Evolutionary conservation across 2,329 filamentous ascomycete genomes (phyloP).

Genomic region (Fusarium falciforme): DNA sequence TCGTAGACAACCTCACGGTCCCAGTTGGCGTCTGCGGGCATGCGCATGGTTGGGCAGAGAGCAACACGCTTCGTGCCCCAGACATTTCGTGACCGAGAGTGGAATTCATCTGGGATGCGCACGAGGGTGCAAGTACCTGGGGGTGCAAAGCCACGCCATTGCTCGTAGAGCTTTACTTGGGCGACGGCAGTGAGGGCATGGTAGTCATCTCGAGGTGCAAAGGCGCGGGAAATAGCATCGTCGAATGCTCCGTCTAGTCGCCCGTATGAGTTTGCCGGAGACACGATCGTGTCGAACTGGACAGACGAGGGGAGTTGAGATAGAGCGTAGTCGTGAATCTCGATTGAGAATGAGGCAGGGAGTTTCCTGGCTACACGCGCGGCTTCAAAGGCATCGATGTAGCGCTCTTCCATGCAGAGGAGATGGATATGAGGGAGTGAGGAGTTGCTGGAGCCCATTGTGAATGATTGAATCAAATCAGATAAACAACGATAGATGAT

Average conservation of each 20-base stretch:
- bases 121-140: constrained; percentile 63
- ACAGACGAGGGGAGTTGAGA: constrained; percentile 48
- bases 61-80: constrained; percentile 58
- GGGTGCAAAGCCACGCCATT: constrained; percentile 62
- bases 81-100: constrained; percentile 46
- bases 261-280: constrained; percentile 65
- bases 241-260: constrained; percentile 66
- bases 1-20: constrained; percentile 65
- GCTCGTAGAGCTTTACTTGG: constrained; percentile 57
- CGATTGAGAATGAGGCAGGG: constrained; percentile 44
- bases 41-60: constrained; percentile 65
- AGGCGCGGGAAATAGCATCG: constrained; percentile 61
- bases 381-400: constrained; percentile 19
- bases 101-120: constrained; percentile 54
- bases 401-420: constrained; percentile 30
- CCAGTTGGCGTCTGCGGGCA: constrained; percentile 58
- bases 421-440: constrained; percentile 27
- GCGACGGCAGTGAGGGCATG: constrained; percentile 58
- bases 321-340: constrained; percentile 54
- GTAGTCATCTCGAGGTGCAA: constrained; percentile 58
- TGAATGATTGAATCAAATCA: not conserved
- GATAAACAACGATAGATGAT: not conserved
- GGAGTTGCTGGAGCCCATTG: constrained; percentile 1
- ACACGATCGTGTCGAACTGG: constrained; percentile 61
- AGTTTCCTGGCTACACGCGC: constrained; percentile 39